Base-by-base conservation (phyloP, 345 rosid genomes). In the Moricandia moricandioides region DNA sequence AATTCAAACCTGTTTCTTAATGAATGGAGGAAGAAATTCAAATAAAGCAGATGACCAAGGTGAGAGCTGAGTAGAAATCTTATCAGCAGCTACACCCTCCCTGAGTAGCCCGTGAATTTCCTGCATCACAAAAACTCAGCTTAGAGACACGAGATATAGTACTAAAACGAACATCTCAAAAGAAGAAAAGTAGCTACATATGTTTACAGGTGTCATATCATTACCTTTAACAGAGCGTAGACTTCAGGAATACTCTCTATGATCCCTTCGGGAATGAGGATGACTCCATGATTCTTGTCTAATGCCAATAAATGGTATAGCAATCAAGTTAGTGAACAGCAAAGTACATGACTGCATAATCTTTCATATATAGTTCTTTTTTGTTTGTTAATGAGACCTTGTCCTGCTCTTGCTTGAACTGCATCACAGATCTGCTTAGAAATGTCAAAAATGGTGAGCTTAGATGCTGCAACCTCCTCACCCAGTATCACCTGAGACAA, bases 381-480 rank as follows among this genome's bases (percentile, higher is more conserved):
- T n/a, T n/a, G n/a, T n/a, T 55, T 10, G 3, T 7, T 71, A 6
- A 40, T 37, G 37, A 80, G 74, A 92, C 98, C 99, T 87, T 85
- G 87, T 57, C 79, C 85, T 13, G 98, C 96, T 79, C 99, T 89
- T 61, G 94, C 93, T 84, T 89, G 97, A 78, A 96, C 93, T 21
- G 99, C 98, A 85, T 96, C 99, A 49, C 99, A 96, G 60, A 92
- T 85, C 83, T 92, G 93, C 71, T 77, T 86, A 33, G 99, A 86
- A 52, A 96, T 70, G 82, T 96, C 99, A 78, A 92, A 92, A 69
- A 95, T 88, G 10, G 99, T 95, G 81, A 95, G 88, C 88, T 95
- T 92, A 51, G 99, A 95, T 65, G 98, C 97, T 73, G 99, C 96
- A 64, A 95, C 96, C 83, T 95, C 99, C 87, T 95, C 99, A 4